phyloP scores from a whole-genome alignment of 306 rosid species.

The Casuarina glauca region DNA sequence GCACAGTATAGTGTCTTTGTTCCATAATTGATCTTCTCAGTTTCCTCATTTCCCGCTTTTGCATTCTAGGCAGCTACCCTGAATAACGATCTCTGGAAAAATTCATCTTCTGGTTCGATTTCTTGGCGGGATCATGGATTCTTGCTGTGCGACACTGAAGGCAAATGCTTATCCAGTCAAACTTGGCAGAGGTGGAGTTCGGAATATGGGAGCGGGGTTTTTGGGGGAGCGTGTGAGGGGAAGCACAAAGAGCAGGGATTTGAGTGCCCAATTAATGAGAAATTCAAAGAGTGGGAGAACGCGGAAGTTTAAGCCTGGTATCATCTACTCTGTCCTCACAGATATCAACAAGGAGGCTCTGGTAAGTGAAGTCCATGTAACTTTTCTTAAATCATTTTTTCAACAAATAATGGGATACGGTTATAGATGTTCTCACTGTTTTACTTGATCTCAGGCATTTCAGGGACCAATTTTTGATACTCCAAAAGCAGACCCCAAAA shows the following conservation, averaged over 20 bases:
- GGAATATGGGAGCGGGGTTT: constrained; percentile 40
- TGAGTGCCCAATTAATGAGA: constrained; percentile 35
- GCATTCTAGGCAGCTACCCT: not conserved
- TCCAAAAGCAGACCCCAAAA: constrained; percentile 66
- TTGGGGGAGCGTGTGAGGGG: constrained; percentile 54
- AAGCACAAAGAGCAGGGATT: constrained; percentile 33
- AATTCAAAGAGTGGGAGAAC: constrained; percentile 24
- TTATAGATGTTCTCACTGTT: not conserved
- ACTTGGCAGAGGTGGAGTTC: constrained; percentile 17
- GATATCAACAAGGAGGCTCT: constrained; percentile 41
- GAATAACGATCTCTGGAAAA: constrained; percentile 15
- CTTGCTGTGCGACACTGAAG: constrained; percentile 46
- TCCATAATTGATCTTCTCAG: constrained; percentile 6
- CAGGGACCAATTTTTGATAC: constrained; percentile 45
- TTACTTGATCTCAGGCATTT: constrained; percentile 43
- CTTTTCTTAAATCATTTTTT: not conserved
- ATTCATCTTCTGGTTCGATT: constrained; percentile 9
- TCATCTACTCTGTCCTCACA: constrained; percentile 48
- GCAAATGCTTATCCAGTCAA: constrained; percentile 29
- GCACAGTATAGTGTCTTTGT: not conserved
- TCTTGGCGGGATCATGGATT: constrained; percentile 41
- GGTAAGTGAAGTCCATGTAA: constrained; percentile 37
- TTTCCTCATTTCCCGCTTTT: constrained; percentile 3
- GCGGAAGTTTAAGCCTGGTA: constrained; percentile 37
- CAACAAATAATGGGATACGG: not conserved